These are phyloP conservation scores for Meripilus lineatus DNA, from an alignment of 1,284 basidiomycete species.

Conservation along the genomic window DNA sequence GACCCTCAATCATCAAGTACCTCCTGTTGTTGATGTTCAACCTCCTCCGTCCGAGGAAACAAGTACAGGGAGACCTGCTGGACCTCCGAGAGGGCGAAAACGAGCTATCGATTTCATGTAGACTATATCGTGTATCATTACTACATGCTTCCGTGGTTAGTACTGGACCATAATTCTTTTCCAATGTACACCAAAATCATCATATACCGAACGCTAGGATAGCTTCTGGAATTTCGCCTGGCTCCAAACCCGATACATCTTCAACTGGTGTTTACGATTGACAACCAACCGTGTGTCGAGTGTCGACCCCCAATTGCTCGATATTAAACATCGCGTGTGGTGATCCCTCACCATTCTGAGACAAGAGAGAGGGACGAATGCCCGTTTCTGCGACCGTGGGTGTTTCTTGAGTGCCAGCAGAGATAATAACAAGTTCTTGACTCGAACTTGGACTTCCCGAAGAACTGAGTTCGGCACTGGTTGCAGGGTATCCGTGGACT, in stretches of 20 bases:
- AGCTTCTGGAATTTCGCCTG: constrained; percentile 82
- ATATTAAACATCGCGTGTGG: constrained; percentile 58
- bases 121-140: background rate
- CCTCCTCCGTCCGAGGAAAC: constrained; percentile 10
- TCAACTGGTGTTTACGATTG: constrained; percentile 86
- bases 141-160: too few species aligned
- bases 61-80: constrained; percentile 11
- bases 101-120: constrained; percentile 66
- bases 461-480: background rate
- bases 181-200: too few species aligned
- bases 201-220: too few species aligned
- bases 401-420: too few species aligned
- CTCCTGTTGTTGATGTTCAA: constrained; percentile 14
- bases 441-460: background rate
- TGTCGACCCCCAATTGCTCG: constrained; percentile 83
- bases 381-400: background rate
- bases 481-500: background rate
- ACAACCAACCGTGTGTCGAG: constrained; percentile 81
- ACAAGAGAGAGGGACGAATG: constrained; percentile 17
- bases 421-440: too few species aligned
- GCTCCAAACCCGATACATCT: constrained; percentile 97
- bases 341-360: constrained; percentile 1
- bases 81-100: constrained; percentile 44
- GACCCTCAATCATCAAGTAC: constrained; percentile 14
- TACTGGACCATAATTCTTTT: too few species aligned